phyloP scores from a whole-genome alignment of 106 monocot genomes.

The Amphibolis antarctica region DNA sequence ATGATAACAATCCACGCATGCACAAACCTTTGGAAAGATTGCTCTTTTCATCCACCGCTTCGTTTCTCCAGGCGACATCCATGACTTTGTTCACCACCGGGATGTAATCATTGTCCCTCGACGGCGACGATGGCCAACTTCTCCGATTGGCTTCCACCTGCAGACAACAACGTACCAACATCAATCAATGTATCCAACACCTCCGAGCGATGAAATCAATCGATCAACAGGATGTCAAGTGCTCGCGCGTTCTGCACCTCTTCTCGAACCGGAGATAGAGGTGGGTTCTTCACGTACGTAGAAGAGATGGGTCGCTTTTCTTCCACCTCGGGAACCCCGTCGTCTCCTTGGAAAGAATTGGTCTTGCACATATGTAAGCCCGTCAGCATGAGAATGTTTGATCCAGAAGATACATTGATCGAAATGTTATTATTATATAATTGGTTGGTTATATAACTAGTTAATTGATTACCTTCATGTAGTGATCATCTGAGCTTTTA shows the following conservation, averaged over 20 bases:
- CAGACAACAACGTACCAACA: too few species aligned
- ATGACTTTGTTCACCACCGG: background rate
- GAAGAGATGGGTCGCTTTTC: background rate
- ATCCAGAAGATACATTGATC: too few species aligned
- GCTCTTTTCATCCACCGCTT: background rate
- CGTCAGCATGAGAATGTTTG: too few species aligned
- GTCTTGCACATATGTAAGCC: too few species aligned
- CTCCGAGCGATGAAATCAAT: too few species aligned
- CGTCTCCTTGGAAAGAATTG: constrained; percentile 31
- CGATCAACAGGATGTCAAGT: too few species aligned
- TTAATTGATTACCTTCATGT: constrained; percentile 47
- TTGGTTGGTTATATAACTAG: constrained; percentile 4
- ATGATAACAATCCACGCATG: too few species aligned
- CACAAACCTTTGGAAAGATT: too few species aligned
- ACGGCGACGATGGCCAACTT: background rate
- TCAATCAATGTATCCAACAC: too few species aligned
- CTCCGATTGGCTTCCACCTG: too few species aligned
- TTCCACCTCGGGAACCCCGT: constrained; percentile 40
- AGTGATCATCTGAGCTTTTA: constrained; percentile 23
- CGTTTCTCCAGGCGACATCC: background rate
- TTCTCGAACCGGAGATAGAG: constrained; percentile 14
- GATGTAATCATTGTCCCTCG: background rate
- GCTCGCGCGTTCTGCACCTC: too few species aligned
- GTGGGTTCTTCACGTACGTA: background rate
- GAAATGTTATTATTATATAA: too few species aligned